Base-by-base conservation (phyloP, 2,329 filamentous ascomycete species). In the Sarocladium brachiariae region DNA sequence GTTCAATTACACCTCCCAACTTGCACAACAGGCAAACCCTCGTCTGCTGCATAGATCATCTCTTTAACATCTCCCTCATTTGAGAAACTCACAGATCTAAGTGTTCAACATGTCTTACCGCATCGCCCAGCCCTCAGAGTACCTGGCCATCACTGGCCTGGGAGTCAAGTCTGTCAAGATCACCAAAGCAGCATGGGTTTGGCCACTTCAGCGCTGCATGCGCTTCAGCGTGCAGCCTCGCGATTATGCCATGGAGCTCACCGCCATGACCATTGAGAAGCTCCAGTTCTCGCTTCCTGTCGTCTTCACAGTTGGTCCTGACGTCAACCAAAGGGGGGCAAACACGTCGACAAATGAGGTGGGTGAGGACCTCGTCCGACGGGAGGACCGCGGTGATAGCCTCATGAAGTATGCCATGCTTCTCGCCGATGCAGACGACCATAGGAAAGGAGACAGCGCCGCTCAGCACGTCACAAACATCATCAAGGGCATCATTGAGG, bases 261-360 rank as follows among this genome's bases (percentile, higher is more conserved):
- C 91, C 63, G 89, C 89, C 51, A 95, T 95, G 89, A 95, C 89
- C 16, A 81, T 84, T 59, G 89, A 95, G 70, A 95, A 95, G 66
- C 76, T 93, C 2, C 86, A 91, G 56, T 91, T 93, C 64, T 76
- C 83, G 4, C 77, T 93, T 0, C 89, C 88, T 2, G 87, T 89
- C 10, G 87, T 93, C 55, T 93, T 93, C 69, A 93, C 89, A 33
- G 85, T 93, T 53, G 89, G 89, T 13, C 89, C 89, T 0, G 82
- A 89, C 55, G 81, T 92, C 55, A 83, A 85, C 55, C 68, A 71
- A 35, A 71, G 77, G 24, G 77, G 76, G 9, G 71, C 70, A 46
- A 76, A 77, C 56, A 57, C 56, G 9, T 57, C 55, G 37, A 34
- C 48, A 1, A 57, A 56, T n/a, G 51, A 45, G 23, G 56, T 52